Evolutionary conservation across 495 filamentous ascomycete species (phyloP), one percentile per base, ranked within the genome.

Genomic region (Hypoxylon trugodes): DNA sequence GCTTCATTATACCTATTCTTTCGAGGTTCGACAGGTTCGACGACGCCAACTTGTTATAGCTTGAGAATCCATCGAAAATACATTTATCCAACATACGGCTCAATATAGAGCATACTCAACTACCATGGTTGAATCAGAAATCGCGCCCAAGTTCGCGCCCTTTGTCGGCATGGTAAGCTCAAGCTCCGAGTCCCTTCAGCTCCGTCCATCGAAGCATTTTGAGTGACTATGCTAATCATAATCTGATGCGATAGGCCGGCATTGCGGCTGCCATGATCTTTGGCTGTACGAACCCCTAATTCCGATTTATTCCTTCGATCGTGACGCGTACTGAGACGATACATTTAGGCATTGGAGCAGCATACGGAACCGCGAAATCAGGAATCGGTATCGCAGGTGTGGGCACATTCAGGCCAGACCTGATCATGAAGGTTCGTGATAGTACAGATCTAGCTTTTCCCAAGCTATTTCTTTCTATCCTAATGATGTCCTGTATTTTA

Each of bases 361-460:
- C 95, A 65, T 99, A 97, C 78, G 95, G 95, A 65, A 99, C 95
- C 36, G 93, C 95, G 1, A 97, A 98, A 78, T 90, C 95, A 12
- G 95, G 95, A 50, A 97, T 97, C 69, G 95, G 94, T 64, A 99
- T 99, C 65, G 84, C 93, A 47, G 96, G 96, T 63, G 90, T 97
- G 26, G 95, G 93, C 45, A 94, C 89, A 9, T 98, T 94, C 72
- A 82, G 96, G 65, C 87, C 95, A 56, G 92, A 97, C 68, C 81
- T 99, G 66, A 98, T 98, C 75, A 99, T 99, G 95, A 99, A 97
- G 89, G 92, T 87, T 81, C 18, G 76, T 50, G 0, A 40, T 43
- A 6, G 1, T 5, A 47, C 1, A 51, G 3, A n/a, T 28, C 40
- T 35, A 6, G 24, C 22, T 19, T 22, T 13, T 33, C 28, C 37